Evolutionary conservation across 2,329 filamentous ascomycete species (phyloP).

Genomic region (Aureobasidium leucospermi): DNA sequence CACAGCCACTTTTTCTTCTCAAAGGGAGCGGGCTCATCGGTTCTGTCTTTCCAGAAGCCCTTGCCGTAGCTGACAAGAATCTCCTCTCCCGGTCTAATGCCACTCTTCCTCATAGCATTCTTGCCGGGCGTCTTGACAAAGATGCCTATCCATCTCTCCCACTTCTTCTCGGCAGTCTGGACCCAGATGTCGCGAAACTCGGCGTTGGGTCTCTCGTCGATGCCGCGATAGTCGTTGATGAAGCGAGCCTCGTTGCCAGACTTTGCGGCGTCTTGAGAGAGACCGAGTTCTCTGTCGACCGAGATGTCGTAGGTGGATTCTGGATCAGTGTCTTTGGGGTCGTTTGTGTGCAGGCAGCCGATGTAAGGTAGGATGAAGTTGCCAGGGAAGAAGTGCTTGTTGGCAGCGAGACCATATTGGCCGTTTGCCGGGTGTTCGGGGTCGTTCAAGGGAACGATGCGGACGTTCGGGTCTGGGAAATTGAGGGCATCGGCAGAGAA

Average conservation of each 20-base stretch:
- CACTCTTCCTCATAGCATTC: slow-evolving; percentile 39
- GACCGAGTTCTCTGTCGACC: slow-evolving; percentile 41
- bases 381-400: slow-evolving; percentile 36
- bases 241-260: slow-evolving; percentile 47
- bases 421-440: slow-evolving; percentile 40
- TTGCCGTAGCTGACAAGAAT: slow-evolving; percentile 49
- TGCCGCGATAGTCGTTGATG: slow-evolving; percentile 48
- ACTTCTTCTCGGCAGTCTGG: slow-evolving; percentile 30
- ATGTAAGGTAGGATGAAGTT: slow-evolving; percentile 44
- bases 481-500: slow-evolving; percentile 18
- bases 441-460: slow-evolving; percentile 35
- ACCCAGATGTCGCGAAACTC: slow-evolving; percentile 32
- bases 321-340: slow-evolving; percentile 36
- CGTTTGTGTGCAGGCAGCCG: slow-evolving; percentile 40
- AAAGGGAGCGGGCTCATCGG: not conserved
- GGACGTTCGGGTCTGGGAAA: slow-evolving; percentile 32
- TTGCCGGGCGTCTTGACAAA: slow-evolving; percentile 44
- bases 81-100: slow-evolving; percentile 43
- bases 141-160: slow-evolving; percentile 43
- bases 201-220: slow-evolving; percentile 33
- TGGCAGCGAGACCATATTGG: slow-evolving; percentile 43
- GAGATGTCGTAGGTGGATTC: slow-evolving; percentile 45
- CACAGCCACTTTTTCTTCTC: no score
- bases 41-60: slow-evolving; percentile 36
- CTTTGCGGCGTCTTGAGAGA: slow-evolving; percentile 42